Percentiles rank a stretch among this genome's conserved stretches.
phyloP scores from a whole-genome alignment of 2,329 filamentous ascomycete species.

The Epicoccum sorghinum region DNA sequence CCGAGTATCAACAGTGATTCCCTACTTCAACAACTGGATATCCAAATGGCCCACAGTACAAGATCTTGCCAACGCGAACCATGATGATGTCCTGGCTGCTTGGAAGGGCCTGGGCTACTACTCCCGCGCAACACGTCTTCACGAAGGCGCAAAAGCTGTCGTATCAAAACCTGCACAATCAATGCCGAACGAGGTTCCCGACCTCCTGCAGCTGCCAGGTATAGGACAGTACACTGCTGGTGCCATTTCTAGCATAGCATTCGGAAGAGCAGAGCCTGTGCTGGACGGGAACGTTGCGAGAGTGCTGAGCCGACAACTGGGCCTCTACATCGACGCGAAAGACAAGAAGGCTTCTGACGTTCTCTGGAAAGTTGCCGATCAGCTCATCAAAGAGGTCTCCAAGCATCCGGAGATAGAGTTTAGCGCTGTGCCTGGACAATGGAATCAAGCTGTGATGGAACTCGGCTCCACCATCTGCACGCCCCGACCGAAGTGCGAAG shows the following conservation, averaged over 20 bases:
- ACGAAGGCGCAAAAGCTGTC: slow-evolving; percentile 62
- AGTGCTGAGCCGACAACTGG: slow-evolving; percentile 66
- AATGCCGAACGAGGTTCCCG: slow-evolving; percentile 56
- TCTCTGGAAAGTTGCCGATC: slow-evolving; percentile 65
- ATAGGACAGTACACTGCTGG: slow-evolving; percentile 69
- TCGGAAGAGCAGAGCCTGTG: slow-evolving; percentile 64
- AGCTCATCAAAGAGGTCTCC: slow-evolving; percentile 60
- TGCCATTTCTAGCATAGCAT: slow-evolving; percentile 67
- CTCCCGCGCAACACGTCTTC: slow-evolving; percentile 66
- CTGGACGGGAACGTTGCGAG: slow-evolving; percentile 69
- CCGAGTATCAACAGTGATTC: slow-evolving; percentile 65
- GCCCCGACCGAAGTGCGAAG: slow-evolving; percentile 62
- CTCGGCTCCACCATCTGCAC: slow-evolving; percentile 67
- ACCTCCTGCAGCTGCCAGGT: slow-evolving; percentile 61
- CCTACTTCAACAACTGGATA: slow-evolving; percentile 70
- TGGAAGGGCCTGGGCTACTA: slow-evolving; percentile 71
- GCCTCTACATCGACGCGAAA: slow-evolving; percentile 63
- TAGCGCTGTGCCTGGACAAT: slow-evolving; percentile 62
- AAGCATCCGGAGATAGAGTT: slow-evolving; percentile 30
- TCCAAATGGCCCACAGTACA: slow-evolving; percentile 64
- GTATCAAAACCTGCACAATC: slow-evolving; percentile 28
- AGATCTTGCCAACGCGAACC: slow-evolving; percentile 59
- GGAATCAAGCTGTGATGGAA: slow-evolving; percentile 71
- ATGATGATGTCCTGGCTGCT: slow-evolving; percentile 63
- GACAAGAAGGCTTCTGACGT: slow-evolving; percentile 60